Percentiles rank a stretch among this genome's conserved stretches.
Evolutionary conservation across 2,329 filamentous ascomycete genomes (phyloP).

Genomic region (Trichoderma koningii): DNA sequence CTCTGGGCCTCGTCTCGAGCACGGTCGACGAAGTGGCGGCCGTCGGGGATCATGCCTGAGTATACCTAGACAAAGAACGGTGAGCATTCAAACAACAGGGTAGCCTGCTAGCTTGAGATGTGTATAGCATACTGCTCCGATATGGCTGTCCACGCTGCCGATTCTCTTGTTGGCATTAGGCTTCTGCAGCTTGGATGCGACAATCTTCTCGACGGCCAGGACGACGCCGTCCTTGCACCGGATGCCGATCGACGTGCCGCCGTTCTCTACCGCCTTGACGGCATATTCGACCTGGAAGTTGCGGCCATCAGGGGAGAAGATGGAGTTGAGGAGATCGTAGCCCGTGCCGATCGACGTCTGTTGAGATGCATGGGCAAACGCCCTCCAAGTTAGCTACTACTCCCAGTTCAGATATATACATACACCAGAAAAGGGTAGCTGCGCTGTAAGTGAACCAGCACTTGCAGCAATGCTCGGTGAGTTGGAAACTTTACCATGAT

Average conservation of each 20-base stretch:
- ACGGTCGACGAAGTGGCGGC: conserved; percentile 90
- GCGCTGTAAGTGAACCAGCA: neutral
- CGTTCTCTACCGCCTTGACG: conserved; percentile 97
- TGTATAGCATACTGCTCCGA: conserved; percentile 74
- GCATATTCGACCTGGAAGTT: conserved; percentile 99
- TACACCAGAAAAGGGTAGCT: neutral
- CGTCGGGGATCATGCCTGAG: conserved; percentile 91
- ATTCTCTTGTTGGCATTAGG: conserved; percentile 96
- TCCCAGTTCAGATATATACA: neutral
- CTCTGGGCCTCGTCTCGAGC: conserved; percentile 89
- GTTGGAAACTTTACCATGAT: conserved; percentile 25
- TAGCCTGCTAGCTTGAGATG: conserved; percentile 40
- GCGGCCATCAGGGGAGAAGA: conserved; percentile 97
- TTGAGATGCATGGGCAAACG: neutral
- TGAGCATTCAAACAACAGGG: conserved; percentile 11
- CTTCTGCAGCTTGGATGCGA: conserved; percentile 94
- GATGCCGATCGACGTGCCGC: conserved; percentile 93
- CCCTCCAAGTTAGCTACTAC: conserved; percentile 23
- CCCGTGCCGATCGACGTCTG: conserved; percentile 99
- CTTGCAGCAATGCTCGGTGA: neutral
- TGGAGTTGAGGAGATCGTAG: conserved; percentile 98
- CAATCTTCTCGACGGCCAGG: conserved; percentile 93
- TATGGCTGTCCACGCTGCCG: conserved; percentile 87
- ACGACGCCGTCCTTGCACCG: conserved; percentile 97
- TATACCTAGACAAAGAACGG: conserved; percentile 66